A percentile compares a stretch with the other conserved stretches of the same genome.
Evolutionary conservation across 352 stramenopile species (phyloP).

Genomic region (Peronospora destructor): DNA sequence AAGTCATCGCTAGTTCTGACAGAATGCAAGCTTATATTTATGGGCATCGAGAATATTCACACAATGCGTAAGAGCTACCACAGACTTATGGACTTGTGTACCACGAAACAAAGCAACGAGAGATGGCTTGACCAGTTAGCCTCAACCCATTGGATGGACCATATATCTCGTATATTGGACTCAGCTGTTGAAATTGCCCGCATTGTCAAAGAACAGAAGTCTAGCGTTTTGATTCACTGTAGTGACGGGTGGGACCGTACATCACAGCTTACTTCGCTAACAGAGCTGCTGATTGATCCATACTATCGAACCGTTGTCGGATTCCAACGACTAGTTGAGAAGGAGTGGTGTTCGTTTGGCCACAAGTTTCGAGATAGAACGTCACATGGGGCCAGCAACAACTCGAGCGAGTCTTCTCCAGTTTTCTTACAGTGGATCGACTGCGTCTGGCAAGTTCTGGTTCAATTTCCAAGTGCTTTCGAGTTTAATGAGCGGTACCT

Average conservation of each 20-base stretch:
- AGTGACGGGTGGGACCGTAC: slow-evolving; percentile 97
- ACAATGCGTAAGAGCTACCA: slow-evolving; percentile 84
- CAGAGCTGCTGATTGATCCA: slow-evolving; percentile 85
- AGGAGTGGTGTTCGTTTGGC: slow-evolving; percentile 87
- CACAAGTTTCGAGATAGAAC: slow-evolving; percentile 83
- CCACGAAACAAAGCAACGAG: slow-evolving; percentile 57
- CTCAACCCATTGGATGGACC: slow-evolving; percentile 66
- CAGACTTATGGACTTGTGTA: slow-evolving; percentile 64
- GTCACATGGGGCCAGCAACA: slow-evolving; percentile 43
- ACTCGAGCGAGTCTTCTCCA: slow-evolving; percentile 89
- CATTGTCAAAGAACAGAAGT: slow-evolving; percentile 72
- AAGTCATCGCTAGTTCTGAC: slow-evolving; percentile 58
- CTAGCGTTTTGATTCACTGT: slow-evolving; percentile 96
- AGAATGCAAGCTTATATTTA: slow-evolving; percentile 83
- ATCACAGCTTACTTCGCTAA: slow-evolving; percentile 75
- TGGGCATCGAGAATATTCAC: slow-evolving; percentile 91
- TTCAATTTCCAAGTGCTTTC: slow-evolving; percentile 73
- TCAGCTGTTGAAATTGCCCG: slow-evolving; percentile 80
- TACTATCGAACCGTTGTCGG: slow-evolving; percentile 85
- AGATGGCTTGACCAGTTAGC: slow-evolving; percentile 78
- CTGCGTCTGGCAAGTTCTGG: slow-evolving; percentile 76
- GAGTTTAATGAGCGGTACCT: slow-evolving; percentile 84
- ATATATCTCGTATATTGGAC: slow-evolving; percentile 72
- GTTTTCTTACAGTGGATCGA: slow-evolving; percentile 93
- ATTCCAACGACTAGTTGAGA: slow-evolving; percentile 84